These are phyloP conservation scores for Scytalidium lignicola DNA, from an alignment of 2,329 filamentous ascomycete genomes.

Conservation along the genomic window DNA sequence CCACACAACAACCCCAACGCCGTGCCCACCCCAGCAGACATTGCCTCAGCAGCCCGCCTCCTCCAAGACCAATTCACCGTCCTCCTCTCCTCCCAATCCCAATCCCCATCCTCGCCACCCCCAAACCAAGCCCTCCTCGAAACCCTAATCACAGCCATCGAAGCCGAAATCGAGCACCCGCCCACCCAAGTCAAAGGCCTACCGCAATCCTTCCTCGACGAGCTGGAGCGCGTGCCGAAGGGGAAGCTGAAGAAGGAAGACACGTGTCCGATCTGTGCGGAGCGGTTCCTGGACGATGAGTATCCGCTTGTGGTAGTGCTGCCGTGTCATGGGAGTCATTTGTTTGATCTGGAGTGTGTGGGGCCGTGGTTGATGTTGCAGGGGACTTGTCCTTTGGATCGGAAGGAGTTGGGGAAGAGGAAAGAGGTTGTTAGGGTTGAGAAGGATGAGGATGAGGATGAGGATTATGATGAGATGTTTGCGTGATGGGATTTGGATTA, in stretches of 20 bases:
- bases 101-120: background rate
- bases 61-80: conserved; percentile 53
- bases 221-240: conserved; percentile 51
- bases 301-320: conserved; percentile 61
- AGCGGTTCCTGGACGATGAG: conserved; percentile 55
- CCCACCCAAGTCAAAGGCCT: conserved; percentile 50
- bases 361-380: conserved; percentile 60
- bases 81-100: conserved; percentile 39
- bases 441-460: conserved; percentile 18
- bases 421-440: conserved; percentile 38
- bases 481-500: conserved; percentile 24
- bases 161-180: conserved; percentile 46
- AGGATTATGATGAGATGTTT: conserved; percentile 45
- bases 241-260: conserved; percentile 42
- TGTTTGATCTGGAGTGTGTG: conserved; percentile 63
- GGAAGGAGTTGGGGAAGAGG: conserved; percentile 55
- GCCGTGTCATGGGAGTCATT: conserved; percentile 53
- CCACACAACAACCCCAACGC: conserved; percentile 46
- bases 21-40: conserved; percentile 55
- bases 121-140: conserved; percentile 42
- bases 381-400: conserved; percentile 59
- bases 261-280: conserved; percentile 60
- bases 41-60: conserved; percentile 52
- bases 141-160: conserved; percentile 41
- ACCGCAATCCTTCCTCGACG: conserved; percentile 53